phyloP scores from a whole-genome alignment of 2,329 filamentous ascomycete genomes.

The Paraphaeosphaeria sporulosa region DNA sequence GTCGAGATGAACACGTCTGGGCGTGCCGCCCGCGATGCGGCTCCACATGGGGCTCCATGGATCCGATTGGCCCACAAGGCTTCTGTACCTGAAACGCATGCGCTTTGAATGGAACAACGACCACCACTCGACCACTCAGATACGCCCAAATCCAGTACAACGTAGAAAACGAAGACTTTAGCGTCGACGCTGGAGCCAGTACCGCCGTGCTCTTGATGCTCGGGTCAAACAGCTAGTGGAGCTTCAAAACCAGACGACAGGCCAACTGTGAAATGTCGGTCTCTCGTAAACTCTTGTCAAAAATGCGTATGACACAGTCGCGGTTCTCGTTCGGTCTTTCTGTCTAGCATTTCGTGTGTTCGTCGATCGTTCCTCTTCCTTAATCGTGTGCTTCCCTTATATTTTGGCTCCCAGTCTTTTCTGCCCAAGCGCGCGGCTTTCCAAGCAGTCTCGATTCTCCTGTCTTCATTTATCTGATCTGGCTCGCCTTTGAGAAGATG shows the following conservation, averaged over 20 bases:
- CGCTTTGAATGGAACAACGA: constrained; percentile 26
- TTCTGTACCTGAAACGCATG: constrained; percentile 33
- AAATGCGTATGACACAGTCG: constrained; percentile 35
- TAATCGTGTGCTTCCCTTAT: constrained; percentile 32
- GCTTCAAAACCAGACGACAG: constrained; percentile 46
- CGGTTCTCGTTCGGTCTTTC: constrained; percentile 29
- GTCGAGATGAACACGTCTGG: constrained; percentile 7
- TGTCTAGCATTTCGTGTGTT: constrained; percentile 26
- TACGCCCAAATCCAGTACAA: constrained; percentile 26
- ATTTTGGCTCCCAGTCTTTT: constrained; percentile 26
- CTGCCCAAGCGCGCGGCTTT: constrained; percentile 31
- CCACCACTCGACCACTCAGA: constrained; percentile 40
- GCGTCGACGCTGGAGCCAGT: constrained; percentile 43
- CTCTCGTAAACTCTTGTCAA: constrained; percentile 29
- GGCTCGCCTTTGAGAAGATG: constrained; percentile 33
- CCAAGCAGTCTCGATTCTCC: constrained; percentile 10
- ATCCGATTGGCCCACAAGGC: constrained; percentile 29
- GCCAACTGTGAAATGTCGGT: constrained; percentile 36
- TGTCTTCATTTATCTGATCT: constrained; percentile 32
- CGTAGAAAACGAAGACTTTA: constrained; percentile 30
- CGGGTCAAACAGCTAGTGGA: constrained; percentile 48
- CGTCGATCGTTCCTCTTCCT: constrained; percentile 45
- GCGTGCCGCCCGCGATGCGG: constrained; percentile 1
- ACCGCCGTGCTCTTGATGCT: constrained; percentile 34
- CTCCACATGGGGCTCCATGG: background rate